Evolutionary conservation across 805 yeast genomes (phyloP).

Genomic region (Starmerella etchellsii): DNA sequence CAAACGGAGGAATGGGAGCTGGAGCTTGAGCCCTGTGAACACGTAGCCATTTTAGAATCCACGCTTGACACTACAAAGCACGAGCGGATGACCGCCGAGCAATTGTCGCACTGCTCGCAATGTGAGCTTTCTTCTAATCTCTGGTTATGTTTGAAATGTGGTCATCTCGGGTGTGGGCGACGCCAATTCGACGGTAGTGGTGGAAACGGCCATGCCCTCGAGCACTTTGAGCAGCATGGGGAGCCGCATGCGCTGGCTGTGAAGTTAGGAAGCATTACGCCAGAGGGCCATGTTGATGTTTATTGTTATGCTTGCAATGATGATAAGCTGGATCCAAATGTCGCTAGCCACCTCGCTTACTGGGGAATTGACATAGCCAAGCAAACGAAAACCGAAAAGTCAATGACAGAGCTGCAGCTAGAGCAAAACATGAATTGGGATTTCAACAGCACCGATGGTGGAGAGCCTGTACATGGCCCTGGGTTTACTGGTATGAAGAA

Average conservation of each 20-base stretch:
- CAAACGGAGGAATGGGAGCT: slow-evolving; percentile 88
- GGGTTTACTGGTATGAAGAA: slow-evolving; percentile 77
- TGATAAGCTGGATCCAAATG: slow-evolving; percentile 63
- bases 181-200: slow-evolving; percentile 85
- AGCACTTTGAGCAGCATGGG: slow-evolving; percentile 42
- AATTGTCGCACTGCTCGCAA: slow-evolving; percentile 25
- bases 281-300: slow-evolving; percentile 61
- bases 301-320: slow-evolving; percentile 85
- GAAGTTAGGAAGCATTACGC: slow-evolving; percentile 76
- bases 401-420: slow-evolving; percentile 73
- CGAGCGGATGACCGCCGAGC: slow-evolving; percentile 4
- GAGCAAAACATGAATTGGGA: slow-evolving; percentile 94
- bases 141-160: slow-evolving; percentile 90
- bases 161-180: slow-evolving; percentile 88
- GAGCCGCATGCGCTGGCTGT: slow-evolving; percentile 67
- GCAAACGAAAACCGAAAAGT: slow-evolving; percentile 67
- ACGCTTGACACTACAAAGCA: slow-evolving; percentile 1
- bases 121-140: slow-evolving; percentile 53
- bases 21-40: slow-evolving; percentile 69
- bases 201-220: slow-evolving; percentile 86
- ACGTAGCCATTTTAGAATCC: slow-evolving; percentile 40
- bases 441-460: slow-evolving; percentile 57
- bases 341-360: slow-evolving; percentile 36
- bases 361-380: slow-evolving; percentile 55
- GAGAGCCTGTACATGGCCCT: slow-evolving; percentile 53